Evolutionary conservation across 2,329 filamentous ascomycete genomes (phyloP), one percentile per base, ranked within the genome.

Genomic region (Akanthomyces lecanii): DNA sequence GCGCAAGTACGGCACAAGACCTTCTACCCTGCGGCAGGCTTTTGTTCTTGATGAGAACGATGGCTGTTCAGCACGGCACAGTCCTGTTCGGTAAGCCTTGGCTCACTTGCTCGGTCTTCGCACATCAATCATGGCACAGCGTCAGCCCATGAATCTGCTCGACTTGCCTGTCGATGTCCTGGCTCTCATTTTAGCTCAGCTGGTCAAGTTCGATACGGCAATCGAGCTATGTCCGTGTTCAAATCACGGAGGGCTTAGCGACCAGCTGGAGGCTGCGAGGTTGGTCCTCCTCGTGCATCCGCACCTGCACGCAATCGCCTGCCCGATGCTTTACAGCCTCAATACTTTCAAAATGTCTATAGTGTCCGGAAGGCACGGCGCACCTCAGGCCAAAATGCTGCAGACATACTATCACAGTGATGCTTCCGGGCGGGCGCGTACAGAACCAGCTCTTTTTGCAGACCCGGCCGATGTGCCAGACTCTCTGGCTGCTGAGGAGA

Each of bases 151-250:
- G 44, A 69, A 74, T 54, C 62, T 75, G 6, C 69, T 76, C 5
- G 74, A 76, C 42, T 69, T 75, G 3, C 73, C 74, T 3, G 66
- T 74, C 63, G 73, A 75, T 52, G 65, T 75, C 16, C 63, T 75
- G 48, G 66, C 68, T 45, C 67, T 74, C 52, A 72, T 76, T 45
- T 66, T 74, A 4, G 61, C 62, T 5, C 71, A 70, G 6, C 70
- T 75, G 21, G 65, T 76, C 47, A 71, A 66, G 16, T 66, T 69
- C 14, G 62, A 64, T 11, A 50, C 60, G 3, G 61, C 63, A 14
- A 70, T 75, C 47, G 52, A 65, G 5, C 66, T 75, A 23, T 75
- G 73, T 38, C 69, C 71, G 25, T 75, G 73, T 58, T 63, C 68
- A 5, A n/a, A 61, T 18, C 56, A 61, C 28, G 48, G 50, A 5